These are phyloP conservation scores for Jackrogersella minutella DNA, from an alignment of 495 filamentous ascomycete genomes.

Conservation along the genomic window DNA sequence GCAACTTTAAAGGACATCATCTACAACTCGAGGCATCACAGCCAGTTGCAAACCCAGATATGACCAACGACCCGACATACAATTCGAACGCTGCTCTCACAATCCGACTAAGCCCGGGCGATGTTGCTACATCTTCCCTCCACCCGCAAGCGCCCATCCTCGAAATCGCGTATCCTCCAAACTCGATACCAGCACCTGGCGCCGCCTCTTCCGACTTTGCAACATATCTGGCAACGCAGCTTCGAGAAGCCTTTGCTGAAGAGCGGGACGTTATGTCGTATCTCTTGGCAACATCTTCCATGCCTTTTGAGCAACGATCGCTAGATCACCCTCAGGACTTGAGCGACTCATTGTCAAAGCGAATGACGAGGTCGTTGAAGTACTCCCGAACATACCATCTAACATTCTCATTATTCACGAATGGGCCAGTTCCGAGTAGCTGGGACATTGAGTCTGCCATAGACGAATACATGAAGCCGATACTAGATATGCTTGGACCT, in stretches of 20 bases:
- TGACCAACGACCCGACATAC: conserved; percentile 28
- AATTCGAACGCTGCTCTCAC: conserved; percentile 61
- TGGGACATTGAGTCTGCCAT: conserved; percentile 93
- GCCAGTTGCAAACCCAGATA: conserved; percentile 46
- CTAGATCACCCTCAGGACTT: conserved; percentile 52
- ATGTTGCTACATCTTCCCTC: conserved; percentile 67
- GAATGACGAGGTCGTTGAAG: conserved; percentile 81
- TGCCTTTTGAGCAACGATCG: conserved; percentile 56
- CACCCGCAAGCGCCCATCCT: conserved; percentile 74
- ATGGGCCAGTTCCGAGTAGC: conserved; percentile 75
- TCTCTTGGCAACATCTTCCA: conserved; percentile 70
- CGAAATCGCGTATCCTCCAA: conserved; percentile 80
- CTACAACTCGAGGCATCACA: conserved; percentile 75
- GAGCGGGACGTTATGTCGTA: conserved; percentile 90
- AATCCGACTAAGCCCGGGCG: conserved; percentile 72
- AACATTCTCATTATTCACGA: conserved; percentile 93
- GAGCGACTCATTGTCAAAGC: conserved; percentile 59
- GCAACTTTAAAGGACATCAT: conserved; percentile 92
- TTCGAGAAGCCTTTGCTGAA: conserved; percentile 83
- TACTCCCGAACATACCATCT: conserved; percentile 95
- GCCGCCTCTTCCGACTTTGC: conserved; percentile 79
- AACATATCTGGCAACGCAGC: conserved; percentile 77
- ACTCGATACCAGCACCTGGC: conserved; percentile 72
- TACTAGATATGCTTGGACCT: conserved; percentile 76
- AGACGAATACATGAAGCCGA: conserved; percentile 79